Conservation (phyloP, 139 green algal species). For the Gonium pectorale region DNA sequence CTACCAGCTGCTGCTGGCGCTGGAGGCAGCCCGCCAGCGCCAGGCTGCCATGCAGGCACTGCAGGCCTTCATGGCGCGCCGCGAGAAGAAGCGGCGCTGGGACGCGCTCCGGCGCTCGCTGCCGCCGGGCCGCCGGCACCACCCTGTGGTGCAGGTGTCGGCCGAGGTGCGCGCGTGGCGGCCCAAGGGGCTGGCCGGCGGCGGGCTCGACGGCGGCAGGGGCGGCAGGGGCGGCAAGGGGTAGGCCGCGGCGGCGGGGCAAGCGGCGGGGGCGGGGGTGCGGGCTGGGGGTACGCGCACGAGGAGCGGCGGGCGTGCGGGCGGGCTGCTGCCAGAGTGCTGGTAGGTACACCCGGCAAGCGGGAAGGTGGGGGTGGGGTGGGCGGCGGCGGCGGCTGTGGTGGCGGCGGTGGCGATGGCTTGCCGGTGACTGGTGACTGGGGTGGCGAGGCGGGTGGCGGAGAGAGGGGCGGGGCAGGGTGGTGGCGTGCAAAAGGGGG, state of each 20-base stretch:
- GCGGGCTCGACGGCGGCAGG: background rate
- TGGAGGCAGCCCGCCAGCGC: conserved; percentile 1
- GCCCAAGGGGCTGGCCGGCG: background rate
- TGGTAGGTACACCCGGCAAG: background rate
- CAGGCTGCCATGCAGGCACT: background rate
- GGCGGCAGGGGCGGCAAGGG: background rate
- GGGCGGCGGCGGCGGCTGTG: no score
- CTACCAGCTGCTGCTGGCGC: background rate
- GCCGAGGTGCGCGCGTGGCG: background rate
- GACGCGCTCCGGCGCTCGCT: background rate
- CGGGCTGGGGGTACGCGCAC: background rate
- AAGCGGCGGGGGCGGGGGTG: background rate
- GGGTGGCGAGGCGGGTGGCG: no score
- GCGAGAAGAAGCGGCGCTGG: background rate
- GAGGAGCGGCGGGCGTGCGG: background rate
- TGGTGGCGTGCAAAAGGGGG: no score
- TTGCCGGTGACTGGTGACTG: no score
- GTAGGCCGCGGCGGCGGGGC: background rate
- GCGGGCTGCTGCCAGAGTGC: no score
- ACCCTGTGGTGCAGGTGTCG: background rate
- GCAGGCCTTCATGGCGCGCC: background rate
- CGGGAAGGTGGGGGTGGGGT: background rate
- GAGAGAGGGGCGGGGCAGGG: no score
- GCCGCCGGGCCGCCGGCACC: conserved; percentile 30
- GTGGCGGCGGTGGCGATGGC: background rate